phyloP scores from a whole-genome alignment of 192 early-diverging fungal species.

The Allomyces macrogynus region DNA sequence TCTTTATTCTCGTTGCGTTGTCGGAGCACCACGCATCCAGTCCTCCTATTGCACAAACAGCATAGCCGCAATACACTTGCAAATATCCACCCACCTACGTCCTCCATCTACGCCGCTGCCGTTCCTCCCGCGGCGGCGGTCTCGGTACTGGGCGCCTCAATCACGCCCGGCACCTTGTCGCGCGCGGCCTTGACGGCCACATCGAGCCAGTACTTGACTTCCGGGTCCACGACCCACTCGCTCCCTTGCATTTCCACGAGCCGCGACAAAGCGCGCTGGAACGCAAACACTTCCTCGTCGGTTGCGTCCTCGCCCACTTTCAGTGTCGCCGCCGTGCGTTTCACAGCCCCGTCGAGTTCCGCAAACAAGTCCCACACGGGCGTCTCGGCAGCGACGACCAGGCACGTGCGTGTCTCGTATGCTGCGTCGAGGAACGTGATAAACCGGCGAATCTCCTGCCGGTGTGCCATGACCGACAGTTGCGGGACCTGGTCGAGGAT shows the following conservation, averaged over 20 bases:
- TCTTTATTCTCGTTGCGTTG: too few species aligned
- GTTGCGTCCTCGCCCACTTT: constrained; percentile 24
- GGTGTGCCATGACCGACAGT: constrained; percentile 37
- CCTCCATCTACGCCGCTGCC: too few species aligned
- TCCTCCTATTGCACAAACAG: too few species aligned
- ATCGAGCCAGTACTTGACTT: background rate
- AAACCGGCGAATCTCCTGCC: constrained; percentile 76
- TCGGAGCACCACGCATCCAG: too few species aligned
- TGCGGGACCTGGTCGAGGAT: constrained; percentile 57
- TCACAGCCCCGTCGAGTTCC: constrained; percentile 11
- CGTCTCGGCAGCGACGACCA: constrained; percentile 51
- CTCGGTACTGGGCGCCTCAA: too few species aligned
- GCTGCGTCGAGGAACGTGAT: constrained; percentile 86
- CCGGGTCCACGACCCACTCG: constrained; percentile 31
- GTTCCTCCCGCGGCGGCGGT: too few species aligned
- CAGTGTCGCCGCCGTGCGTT: constrained; percentile 13
- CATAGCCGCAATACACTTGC: too few species aligned
- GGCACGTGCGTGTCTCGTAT: constrained; percentile 59
- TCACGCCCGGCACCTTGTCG: too few species aligned
- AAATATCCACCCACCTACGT: too few species aligned
- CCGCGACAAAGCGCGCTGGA: constrained; percentile 76
- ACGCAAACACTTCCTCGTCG: constrained; percentile 90
- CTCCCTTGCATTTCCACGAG: constrained; percentile 79
- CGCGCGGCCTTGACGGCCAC: background rate
- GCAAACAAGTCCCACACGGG: constrained; percentile 51